Conservation (phyloP, 306 rosid species). For the Vigna unguiculata region DNA sequence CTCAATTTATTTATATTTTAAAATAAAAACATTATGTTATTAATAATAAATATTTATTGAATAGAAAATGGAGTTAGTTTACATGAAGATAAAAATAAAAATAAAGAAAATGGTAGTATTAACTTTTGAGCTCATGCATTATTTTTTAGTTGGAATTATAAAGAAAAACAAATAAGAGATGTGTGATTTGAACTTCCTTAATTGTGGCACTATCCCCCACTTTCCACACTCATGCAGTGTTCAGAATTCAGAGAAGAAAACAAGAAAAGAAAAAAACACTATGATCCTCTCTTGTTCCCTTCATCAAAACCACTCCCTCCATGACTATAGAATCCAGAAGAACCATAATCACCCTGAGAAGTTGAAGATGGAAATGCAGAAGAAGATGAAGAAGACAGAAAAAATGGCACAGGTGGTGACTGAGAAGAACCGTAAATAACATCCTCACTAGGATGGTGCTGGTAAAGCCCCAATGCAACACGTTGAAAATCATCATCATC, state of each 20-base stretch:
- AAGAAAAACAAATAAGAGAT: background rate
- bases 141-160: background rate
- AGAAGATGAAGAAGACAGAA: slow-evolving; percentile 11
- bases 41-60: no score
- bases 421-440: background rate
- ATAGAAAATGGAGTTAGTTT: no score
- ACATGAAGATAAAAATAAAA: background rate
- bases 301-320: slow-evolving; percentile 11
- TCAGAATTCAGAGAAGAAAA: slow-evolving; percentile 1
- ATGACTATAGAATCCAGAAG: background rate
- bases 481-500: slow-evolving; percentile 46
- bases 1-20: no score
- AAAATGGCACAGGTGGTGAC: background rate
- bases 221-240: background rate
- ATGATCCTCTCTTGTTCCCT: background rate
- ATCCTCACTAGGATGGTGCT: background rate
- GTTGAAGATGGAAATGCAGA: slow-evolving; percentile 7
- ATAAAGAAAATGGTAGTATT: background rate
- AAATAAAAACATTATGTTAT: no score
- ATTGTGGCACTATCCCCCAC: background rate
- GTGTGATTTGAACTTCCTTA: background rate
- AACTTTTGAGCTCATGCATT: background rate
- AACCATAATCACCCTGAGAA: slow-evolving; percentile 12
- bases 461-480: slow-evolving; percentile 47
- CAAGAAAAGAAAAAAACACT: background rate